A percentile compares a stretch with the other conserved stretches of the same genome.
These are phyloP conservation scores for Penicillium soppii DNA, from an alignment of 495 filamentous ascomycete species.

Conservation along the genomic window DNA sequence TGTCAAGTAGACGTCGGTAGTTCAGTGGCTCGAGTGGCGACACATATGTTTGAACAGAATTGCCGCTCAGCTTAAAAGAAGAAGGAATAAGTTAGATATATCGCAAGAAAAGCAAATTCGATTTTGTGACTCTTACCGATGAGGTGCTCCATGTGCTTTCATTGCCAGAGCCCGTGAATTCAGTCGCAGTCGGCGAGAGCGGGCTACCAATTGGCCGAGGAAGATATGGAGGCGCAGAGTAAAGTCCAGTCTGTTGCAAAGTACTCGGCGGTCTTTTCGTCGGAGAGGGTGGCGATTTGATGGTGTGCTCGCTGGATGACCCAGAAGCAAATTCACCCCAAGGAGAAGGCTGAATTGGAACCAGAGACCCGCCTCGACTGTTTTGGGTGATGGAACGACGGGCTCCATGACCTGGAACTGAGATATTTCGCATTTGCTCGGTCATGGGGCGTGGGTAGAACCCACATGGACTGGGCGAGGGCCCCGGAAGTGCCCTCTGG, in stretches of 20 bases:
- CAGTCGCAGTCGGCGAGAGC: constrained; percentile 80
- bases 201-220: constrained; percentile 73
- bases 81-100: constrained; percentile 6
- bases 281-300: constrained; percentile 26
- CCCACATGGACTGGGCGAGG: constrained; percentile 30
- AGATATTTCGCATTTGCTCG: constrained; percentile 33
- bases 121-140: constrained; percentile 39
- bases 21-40: constrained; percentile 92
- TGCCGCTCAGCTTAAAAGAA: constrained; percentile 47
- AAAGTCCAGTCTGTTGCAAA: constrained; percentile 50
- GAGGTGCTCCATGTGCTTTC: constrained; percentile 47
- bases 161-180: constrained; percentile 62
- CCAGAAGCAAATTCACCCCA: constrained; percentile 38
- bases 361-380: constrained; percentile 37
- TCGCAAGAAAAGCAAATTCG: background rate
- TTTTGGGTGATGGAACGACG: constrained; percentile 41
- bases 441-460: constrained; percentile 27
- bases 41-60: constrained; percentile 66
- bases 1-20: constrained; percentile 92
- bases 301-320: constrained; percentile 14
- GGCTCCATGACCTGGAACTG: constrained; percentile 31
- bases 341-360: constrained; percentile 26
- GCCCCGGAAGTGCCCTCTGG: constrained; percentile 45
- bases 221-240: constrained; percentile 57
- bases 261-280: constrained; percentile 36